These are phyloP conservation scores for Suillus cothurnatus DNA, from an alignment of 768 basidiomycete genomes.

Conservation along the genomic window DNA sequence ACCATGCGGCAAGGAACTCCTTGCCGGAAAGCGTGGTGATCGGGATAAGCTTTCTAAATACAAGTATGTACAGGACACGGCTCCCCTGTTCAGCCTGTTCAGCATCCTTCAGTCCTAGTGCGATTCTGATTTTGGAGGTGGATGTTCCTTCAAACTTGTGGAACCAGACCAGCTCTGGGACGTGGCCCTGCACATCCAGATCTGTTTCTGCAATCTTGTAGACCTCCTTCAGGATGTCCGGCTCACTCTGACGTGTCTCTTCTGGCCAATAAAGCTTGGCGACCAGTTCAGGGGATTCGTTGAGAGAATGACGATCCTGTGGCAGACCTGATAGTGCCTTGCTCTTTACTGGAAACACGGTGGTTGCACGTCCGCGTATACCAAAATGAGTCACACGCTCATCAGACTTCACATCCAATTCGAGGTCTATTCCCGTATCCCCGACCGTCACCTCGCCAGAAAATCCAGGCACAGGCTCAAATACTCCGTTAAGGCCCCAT, in stretches of 20 bases:
- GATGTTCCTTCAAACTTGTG: background rate
- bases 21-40: background rate
- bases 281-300: background rate
- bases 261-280: background rate
- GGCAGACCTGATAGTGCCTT: background rate
- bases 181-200: background rate
- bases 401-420: background rate
- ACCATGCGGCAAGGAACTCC: slow-evolving; percentile 2
- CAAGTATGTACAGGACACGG: background rate
- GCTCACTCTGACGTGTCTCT: background rate
- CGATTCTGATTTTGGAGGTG: background rate
- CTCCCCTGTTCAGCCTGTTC: no score
- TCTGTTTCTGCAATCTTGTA: background rate
- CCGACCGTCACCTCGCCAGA: background rate
- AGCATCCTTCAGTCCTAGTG: background rate
- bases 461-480: background rate
- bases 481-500: slow-evolving; percentile 14
- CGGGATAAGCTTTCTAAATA: background rate
- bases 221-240: background rate
- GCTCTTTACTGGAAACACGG: slow-evolving; percentile 3
- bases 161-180: background rate
- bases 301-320: no score
- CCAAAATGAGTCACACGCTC: no score
- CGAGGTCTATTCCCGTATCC: background rate
- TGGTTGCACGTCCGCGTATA: no score